A percentile compares a stretch with the other conserved stretches of the same genome.
Conservation (phyloP, 1,284 basidiomycete species). For the Ustilago loliicola region DNA sequence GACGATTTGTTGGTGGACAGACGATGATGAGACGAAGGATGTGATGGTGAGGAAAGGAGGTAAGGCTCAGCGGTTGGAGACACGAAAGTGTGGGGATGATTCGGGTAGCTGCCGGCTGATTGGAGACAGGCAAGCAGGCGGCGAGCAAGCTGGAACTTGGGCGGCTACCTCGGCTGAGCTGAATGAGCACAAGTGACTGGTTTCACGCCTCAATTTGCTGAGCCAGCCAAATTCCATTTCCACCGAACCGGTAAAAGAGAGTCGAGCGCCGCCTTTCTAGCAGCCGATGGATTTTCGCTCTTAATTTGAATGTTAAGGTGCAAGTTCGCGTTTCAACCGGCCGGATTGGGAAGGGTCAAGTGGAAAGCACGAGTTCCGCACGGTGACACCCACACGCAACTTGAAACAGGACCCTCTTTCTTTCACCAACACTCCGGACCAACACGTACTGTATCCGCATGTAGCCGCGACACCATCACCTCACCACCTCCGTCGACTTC, state of each 20-base stretch:
- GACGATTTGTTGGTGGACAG: not conserved
- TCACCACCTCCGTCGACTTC: not conserved
- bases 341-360: not conserved
- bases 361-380: not conserved
- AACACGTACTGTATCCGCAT: slow-evolving; percentile 3
- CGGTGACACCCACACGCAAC: slow-evolving; percentile 5
- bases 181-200: slow-evolving; percentile 4
- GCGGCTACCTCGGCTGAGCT: not conserved
- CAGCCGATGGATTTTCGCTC: not conserved
- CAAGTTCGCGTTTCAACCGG: not conserved
- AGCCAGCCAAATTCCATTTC: not conserved
- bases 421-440: not conserved
- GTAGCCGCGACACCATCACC: slow-evolving; percentile 3
- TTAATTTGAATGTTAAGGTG: not conserved
- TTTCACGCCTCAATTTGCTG: slow-evolving; percentile 2
- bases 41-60: not conserved
- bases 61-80: not conserved
- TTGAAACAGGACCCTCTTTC: slow-evolving; percentile 2
- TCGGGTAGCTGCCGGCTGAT: slow-evolving; percentile 5
- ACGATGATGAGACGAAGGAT: not conserved
- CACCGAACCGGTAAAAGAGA: not conserved
- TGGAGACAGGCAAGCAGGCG: not conserved
- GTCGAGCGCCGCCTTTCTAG: not conserved
- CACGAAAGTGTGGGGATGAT: slow-evolving; percentile 12
- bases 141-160: not conserved